Evolutionary conservation across 1,139 yeast species (phyloP), one percentile per base, ranked within the genome.

Genomic region (Meyerozyma carpophila): DNA sequence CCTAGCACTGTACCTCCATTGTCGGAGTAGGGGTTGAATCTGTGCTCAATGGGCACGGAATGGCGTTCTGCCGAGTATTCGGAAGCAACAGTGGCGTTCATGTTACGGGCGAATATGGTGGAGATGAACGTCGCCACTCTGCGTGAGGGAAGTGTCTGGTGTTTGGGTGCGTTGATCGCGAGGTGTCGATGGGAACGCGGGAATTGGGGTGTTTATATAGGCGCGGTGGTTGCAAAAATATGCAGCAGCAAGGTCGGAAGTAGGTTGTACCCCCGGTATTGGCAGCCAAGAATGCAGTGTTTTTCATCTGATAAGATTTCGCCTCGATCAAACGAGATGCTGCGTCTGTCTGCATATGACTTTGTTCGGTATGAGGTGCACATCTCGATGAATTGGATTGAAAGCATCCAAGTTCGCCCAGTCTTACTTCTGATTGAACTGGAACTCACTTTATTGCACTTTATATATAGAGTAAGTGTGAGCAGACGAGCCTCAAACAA

Each of bases 1-100:
- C 98, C 99, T 53, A 93, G 72, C 46, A 91, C 93, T 7, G 98
- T 91, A 57, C 99, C 99, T 54, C 99, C 99, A 59, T 91, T 90
- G 65, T 93, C 97, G 42, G 94, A 75, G 70, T 93, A 93, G 44
- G 98, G 98, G 60, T 93, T 91, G 74, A 93, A 93, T 61, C 87
- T 77, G 65, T 91, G 96, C 67, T 91, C 96, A 63, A 89, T 88
- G 48, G 96, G 96, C 26, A 73, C 76, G 24, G 70, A 53, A 42
- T 70, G 72, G 40, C 62, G 63, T 53, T 79, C 84, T 24, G 76
- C 63, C 8, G 80, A 73, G 61, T 81, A 80, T 50, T 81, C 86
- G 16, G 84, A 79, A 49, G 83, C 79, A 46, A 80, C 77, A 29
- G 84, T 79, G 37, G 56, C 44, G 47, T 49, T 53, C 56, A 53